Conservation (phyloP, 768 basidiomycete species). For the Boletus barrowsii region DNA sequence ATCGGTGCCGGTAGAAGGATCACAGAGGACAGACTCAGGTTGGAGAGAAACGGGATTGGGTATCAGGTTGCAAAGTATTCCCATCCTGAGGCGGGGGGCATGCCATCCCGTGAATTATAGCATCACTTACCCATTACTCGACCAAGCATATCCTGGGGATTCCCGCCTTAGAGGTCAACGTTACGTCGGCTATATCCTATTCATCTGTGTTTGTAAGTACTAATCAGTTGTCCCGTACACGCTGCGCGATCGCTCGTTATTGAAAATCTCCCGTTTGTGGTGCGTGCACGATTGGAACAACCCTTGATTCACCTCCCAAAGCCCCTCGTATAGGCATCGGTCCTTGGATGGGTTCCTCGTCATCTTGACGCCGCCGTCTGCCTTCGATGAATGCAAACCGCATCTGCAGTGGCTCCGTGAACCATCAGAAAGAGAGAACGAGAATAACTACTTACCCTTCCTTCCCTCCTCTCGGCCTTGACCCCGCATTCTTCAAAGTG, state of each 20-base stretch:
- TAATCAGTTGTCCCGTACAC: background rate
- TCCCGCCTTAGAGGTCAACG: background rate
- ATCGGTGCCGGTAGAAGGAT: constrained; percentile 10
- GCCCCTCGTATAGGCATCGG: constrained; percentile 24
- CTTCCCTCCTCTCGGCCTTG: constrained; percentile 11
- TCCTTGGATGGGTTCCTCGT: constrained; percentile 12
- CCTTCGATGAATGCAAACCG: constrained; percentile 9
- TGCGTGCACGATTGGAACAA: constrained; percentile 24
- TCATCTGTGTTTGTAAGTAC: background rate
- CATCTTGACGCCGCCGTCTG: constrained; percentile 1
- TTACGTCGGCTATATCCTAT: background rate
- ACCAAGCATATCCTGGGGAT: background rate
- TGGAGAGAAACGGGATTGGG: constrained; percentile 39
- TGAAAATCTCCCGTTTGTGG: constrained; percentile 1
- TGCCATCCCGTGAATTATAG: background rate
- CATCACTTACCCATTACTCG: background rate
- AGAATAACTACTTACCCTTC: constrained; percentile 13
- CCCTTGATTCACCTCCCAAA: constrained; percentile 24
- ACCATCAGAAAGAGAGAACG: background rate
- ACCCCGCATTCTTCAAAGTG: constrained; percentile 25
- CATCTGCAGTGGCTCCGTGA: constrained; percentile 5
- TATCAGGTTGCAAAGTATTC: constrained; percentile 51
- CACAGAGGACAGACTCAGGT: constrained; percentile 23
- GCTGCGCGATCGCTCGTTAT: background rate
- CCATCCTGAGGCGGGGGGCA: constrained; percentile 25